Base-by-base conservation (phyloP, 257 asterid species). In the Catharanthus roseus region DNA sequence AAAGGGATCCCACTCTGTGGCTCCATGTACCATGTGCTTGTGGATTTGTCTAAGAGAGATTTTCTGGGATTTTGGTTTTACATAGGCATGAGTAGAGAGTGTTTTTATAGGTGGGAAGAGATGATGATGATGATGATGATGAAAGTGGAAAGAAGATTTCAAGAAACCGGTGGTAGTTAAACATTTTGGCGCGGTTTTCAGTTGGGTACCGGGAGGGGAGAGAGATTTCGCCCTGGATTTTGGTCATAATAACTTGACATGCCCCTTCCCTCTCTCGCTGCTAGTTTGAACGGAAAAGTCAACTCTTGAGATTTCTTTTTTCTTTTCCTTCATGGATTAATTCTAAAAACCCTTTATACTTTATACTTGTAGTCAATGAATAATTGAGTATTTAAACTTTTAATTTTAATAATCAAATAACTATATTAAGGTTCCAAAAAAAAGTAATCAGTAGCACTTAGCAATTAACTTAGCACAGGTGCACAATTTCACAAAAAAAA, bases 1-100 rank as follows among this genome's bases (percentile, higher is more conserved):
- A 77, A 54, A 29, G 63, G 72, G 11, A 77, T 21, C 18, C 81
- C 77, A 15, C 55, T 72, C 38, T 18, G 81, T 0, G 51, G 10
- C 65, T 72, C 77, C 74, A 67, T 67, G 16, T 6, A 5, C 8
- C n/a, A n/a, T 19, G n/a, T 60, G 47, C 36, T 64, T 38, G 57
- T 39, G 65, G 47, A 21, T 4, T 29, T 39, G 62, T 19, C 33
- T 58, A 54, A 15, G 34, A 31, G 53, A 21, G 68, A 26, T 31
- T 49, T 28, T 15, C 23, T 72, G 47, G 7, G 24, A 2, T 45
- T 51, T 53, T 36, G 64, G 24, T 0, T 47, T 47, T 47, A 47
- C 18, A 56, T 3, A 56, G 36, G 24, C 33, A n/a, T n/a, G 36
- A 57, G 38, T 9, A 57, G 9, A 57, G 13, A n/a, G 31, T 0